phyloP scores from a whole-genome alignment of 805 yeast genomes.

The Candida jianshihensis region DNA sequence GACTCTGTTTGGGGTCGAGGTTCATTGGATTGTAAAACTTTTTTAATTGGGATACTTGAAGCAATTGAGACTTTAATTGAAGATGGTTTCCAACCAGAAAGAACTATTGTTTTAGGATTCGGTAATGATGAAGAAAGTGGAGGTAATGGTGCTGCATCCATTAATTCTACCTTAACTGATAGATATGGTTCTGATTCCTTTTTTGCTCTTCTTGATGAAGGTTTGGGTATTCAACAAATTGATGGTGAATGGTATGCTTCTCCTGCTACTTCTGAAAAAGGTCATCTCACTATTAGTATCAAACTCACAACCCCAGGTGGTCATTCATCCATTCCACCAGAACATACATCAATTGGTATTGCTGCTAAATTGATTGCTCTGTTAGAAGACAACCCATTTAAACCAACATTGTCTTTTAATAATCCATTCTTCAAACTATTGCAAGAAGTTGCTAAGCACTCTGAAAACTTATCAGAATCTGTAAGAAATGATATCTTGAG shows the following conservation, averaged over 20 bases:
- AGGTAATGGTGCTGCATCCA: constrained; percentile 39
- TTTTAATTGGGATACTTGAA: constrained; percentile 59
- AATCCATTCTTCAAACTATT: constrained; percentile 56
- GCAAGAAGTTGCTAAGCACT: constrained; percentile 52
- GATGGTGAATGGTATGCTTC: constrained; percentile 37
- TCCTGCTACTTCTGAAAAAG: constrained; percentile 54
- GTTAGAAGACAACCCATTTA: constrained; percentile 48
- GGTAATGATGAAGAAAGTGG: constrained; percentile 73
- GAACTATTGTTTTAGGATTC: constrained; percentile 57
- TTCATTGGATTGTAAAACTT: constrained; percentile 65
- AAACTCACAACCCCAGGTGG: constrained; percentile 62
- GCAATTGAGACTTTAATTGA: constrained; percentile 48
- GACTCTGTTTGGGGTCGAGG: constrained; percentile 69
- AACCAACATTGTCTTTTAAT: constrained; percentile 36
- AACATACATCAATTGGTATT: constrained; percentile 74
- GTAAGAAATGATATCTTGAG: constrained; percentile 25
- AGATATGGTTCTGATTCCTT: constrained; percentile 56
- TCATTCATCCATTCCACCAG: constrained; percentile 76
- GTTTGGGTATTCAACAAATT: constrained; percentile 30
- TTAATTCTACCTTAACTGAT: constrained; percentile 40
- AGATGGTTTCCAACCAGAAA: constrained; percentile 45
- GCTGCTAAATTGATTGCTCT: constrained; percentile 47
- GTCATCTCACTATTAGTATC: constrained; percentile 43
- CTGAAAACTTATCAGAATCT: constrained; percentile 19
- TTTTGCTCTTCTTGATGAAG: constrained; percentile 64